Evolutionary conservation across 257 asterid species (phyloP).

Genomic region (Solanum ossicruentum): DNA sequence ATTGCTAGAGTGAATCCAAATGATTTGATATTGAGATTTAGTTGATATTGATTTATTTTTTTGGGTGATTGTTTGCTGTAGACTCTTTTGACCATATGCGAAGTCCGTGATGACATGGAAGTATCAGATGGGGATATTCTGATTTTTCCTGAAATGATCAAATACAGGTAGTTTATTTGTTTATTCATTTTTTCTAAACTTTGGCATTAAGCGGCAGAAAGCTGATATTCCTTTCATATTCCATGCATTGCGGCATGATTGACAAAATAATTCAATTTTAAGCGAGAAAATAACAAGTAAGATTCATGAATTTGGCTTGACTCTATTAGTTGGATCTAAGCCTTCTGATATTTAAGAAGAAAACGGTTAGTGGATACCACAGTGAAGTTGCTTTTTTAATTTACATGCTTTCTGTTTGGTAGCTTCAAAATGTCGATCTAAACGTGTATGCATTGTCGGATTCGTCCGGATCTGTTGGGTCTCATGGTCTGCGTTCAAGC

Average conservation of each 20-base stretch:
- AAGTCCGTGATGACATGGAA: constrained; percentile 40
- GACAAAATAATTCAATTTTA: background rate
- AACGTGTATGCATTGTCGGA: background rate
- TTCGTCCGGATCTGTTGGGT: background rate
- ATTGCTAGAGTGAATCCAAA: background rate
- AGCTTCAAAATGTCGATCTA: background rate
- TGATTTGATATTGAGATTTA: background rate
- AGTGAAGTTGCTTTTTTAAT: background rate
- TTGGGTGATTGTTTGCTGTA: constrained; percentile 19
- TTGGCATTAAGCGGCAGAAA: background rate
- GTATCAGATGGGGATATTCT: constrained; percentile 79
- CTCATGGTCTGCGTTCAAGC: background rate
- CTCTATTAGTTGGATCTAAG: background rate
- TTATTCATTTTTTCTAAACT: background rate
- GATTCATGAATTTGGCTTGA: background rate
- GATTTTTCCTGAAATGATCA: constrained; percentile 78
- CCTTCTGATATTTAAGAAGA: background rate
- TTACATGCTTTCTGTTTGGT: background rate
- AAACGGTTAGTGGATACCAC: background rate
- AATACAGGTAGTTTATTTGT: constrained; percentile 48
- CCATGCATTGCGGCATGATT: background rate
- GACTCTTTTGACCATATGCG: constrained; percentile 83
- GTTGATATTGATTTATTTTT: background rate
- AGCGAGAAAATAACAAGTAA: background rate
- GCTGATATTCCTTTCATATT: background rate